Evolutionary conservation across 768 basidiomycete species (phyloP).

Genomic region (Podaxis pistillaris): DNA sequence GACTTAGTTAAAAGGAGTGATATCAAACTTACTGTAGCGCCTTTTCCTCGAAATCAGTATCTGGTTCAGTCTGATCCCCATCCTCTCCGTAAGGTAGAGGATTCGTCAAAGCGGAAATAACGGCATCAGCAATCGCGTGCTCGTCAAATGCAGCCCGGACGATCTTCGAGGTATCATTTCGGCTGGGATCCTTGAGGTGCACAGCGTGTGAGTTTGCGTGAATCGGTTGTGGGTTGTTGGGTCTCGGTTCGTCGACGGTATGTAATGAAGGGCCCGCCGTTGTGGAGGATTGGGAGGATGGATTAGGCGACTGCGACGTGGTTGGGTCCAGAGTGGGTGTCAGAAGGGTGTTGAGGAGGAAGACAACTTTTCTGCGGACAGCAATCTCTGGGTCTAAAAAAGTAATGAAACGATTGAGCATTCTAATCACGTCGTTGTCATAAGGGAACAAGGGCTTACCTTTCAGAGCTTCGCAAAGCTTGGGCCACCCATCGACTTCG

Average conservation of each 20-base stretch:
- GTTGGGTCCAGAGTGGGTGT: slow-evolving; percentile 27
- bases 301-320: neutral
- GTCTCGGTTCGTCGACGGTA: slow-evolving; percentile 13
- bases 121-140: slow-evolving; percentile 44
- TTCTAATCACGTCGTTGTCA: neutral
- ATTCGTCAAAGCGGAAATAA: slow-evolving; percentile 50
- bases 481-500: slow-evolving; percentile 60
- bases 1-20: neutral
- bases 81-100: slow-evolving; percentile 67
- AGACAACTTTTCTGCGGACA: slow-evolving; percentile 76
- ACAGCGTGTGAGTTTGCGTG: slow-evolving; percentile 74
- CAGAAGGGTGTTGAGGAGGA: slow-evolving; percentile 73
- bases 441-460: slow-evolving; percentile 35
- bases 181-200: slow-evolving; percentile 54
- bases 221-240: slow-evolving; percentile 33
- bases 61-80: slow-evolving; percentile 55
- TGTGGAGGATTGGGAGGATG: slow-evolving; percentile 13
- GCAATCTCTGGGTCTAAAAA: slow-evolving; percentile 68
- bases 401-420: neutral
- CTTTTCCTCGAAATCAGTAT: slow-evolving; percentile 67
- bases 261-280: slow-evolving; percentile 21
- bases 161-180: slow-evolving; percentile 46
- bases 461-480: slow-evolving; percentile 57
- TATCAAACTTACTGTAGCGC: slow-evolving; percentile 42
- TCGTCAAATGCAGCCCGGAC: slow-evolving; percentile 48